These are phyloP conservation scores for Collybiopsis confluens DNA, from an alignment of 768 basidiomycete species.

Conservation along the genomic window DNA sequence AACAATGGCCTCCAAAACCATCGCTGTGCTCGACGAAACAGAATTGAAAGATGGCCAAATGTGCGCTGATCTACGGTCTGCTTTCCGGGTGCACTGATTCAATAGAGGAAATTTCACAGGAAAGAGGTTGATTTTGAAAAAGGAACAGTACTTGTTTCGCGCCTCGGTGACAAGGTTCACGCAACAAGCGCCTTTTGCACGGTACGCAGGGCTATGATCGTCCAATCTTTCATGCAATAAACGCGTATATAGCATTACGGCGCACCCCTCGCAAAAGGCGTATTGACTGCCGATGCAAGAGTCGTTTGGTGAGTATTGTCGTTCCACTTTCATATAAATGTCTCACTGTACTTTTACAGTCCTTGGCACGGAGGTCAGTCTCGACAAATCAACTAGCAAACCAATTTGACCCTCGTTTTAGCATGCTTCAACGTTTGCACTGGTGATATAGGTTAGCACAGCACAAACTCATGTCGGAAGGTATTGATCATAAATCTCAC, in stretches of 20 bases:
- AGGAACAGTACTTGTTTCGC: slow-evolving; percentile 74
- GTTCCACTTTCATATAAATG: background rate
- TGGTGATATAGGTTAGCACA: slow-evolving; percentile 66
- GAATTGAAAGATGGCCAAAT: slow-evolving; percentile 67
- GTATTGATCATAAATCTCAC: slow-evolving; percentile 3
- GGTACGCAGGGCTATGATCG: too few species aligned
- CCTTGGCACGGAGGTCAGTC: slow-evolving; percentile 84
- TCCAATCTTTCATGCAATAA: too few species aligned
- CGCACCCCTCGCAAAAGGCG: slow-evolving; percentile 80
- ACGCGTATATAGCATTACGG: slow-evolving; percentile 59
- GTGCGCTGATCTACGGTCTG: slow-evolving; percentile 25
- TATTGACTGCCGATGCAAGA: slow-evolving; percentile 71
- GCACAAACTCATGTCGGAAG: background rate
- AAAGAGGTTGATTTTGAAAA: slow-evolving; percentile 79
- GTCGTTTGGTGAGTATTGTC: slow-evolving; percentile 61
- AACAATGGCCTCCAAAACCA: slow-evolving; percentile 44
- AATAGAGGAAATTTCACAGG: slow-evolving; percentile 46
- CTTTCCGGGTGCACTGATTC: background rate
- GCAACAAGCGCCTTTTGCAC: slow-evolving; percentile 86
- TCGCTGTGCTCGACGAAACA: slow-evolving; percentile 53
- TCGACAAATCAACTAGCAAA: background rate
- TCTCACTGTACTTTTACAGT: slow-evolving; percentile 26
- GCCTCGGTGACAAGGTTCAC: slow-evolving; percentile 68
- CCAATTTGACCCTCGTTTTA: slow-evolving; percentile 20
- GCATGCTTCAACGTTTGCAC: slow-evolving; percentile 87